Evolutionary conservation across 371 early-diverging fungal species (phyloP).

Genomic region (Mortierella sp.): DNA sequence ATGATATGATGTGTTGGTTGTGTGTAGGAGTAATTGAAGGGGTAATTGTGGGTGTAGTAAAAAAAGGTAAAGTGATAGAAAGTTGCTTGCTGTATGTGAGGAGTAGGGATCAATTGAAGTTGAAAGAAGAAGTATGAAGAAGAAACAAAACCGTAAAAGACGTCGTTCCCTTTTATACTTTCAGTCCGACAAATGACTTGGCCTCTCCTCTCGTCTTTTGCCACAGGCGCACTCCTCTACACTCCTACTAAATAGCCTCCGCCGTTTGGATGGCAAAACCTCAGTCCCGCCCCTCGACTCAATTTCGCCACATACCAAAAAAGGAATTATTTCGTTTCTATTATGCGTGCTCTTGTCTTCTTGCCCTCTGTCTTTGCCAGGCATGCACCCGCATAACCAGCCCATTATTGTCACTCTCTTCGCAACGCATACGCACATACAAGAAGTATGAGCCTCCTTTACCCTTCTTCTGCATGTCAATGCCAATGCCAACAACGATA

Average conservation of each 20-base stretch:
- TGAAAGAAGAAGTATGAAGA: neutral
- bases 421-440: too few species aligned
- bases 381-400: neutral
- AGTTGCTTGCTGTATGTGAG: neutral
- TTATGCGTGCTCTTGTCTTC: too few species aligned
- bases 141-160: neutral
- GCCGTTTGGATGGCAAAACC: slow-evolving; percentile 5
- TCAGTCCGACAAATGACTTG: neutral
- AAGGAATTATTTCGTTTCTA: neutral
- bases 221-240: neutral
- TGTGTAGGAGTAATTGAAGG: neutral
- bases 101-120: neutral
- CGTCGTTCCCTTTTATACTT: neutral
- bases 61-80: neutral
- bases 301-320: neutral
- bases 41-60: neutral
- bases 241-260: neutral
- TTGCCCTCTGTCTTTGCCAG: neutral
- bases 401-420: neutral
- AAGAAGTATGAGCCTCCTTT: too few species aligned
- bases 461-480: neutral
- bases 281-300: neutral
- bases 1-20: too few species aligned
- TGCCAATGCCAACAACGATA: neutral
- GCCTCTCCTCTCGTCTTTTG: neutral